These are phyloP conservation scores for Eucalyptus cloeziana DNA, from an alignment of 345 rosid genomes.

Conservation along the genomic window DNA sequence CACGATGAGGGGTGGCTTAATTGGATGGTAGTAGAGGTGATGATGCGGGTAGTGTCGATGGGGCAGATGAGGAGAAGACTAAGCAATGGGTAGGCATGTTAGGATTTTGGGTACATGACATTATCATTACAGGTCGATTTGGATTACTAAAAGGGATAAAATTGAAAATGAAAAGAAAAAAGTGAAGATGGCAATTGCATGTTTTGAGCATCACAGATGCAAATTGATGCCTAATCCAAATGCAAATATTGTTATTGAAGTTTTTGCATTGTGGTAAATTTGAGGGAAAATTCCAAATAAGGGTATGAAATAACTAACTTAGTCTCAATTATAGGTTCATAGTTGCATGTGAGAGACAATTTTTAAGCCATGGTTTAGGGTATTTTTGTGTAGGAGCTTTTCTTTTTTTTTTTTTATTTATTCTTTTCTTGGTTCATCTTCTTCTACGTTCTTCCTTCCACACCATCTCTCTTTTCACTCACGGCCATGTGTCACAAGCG, in stretches of 20 bases:
- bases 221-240: not conserved
- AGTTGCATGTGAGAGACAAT: no score
- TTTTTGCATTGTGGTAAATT: not conserved
- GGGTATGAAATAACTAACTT: no score
- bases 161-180: not conserved
- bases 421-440: no score
- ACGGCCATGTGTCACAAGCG: no score
- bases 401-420: no score
- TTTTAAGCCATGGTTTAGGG: no score
- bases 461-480: no score
- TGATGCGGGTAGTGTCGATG: fast-evolving
- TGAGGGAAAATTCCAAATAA: not conserved
- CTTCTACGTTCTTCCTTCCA: no score
- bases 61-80: not conserved
- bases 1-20: not conserved
- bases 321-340: no score
- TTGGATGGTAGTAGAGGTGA: not conserved
- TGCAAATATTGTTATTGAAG: not conserved
- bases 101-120: not conserved
- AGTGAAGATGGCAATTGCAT: not conserved
- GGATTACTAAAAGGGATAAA: not conserved
- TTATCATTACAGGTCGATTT: not conserved
- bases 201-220: not conserved
- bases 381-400: no score
- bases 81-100: not conserved